Base-by-base conservation (phyloP, 2,329 filamentous ascomycete species). In the Sporothrix protearum region DNA sequence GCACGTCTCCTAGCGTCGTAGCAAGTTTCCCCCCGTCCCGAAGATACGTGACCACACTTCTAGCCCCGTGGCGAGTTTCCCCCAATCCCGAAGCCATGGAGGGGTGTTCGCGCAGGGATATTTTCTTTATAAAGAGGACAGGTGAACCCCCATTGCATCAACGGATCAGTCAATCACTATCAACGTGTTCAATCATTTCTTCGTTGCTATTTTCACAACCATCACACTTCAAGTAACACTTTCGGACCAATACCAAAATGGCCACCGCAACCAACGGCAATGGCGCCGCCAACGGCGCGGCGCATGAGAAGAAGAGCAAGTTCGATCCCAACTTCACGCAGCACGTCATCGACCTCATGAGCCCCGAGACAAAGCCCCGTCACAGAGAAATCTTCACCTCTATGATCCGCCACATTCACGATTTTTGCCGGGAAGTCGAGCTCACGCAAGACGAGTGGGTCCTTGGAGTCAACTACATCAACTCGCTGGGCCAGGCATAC, bases 381-480 rank as follows among this genome's bases (percentile, higher is more conserved):
- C 86, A 91, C 77, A 87, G 89, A 72, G 83, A 89, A 76, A 85
- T 95, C 78, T 86, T 95, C 82, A 80, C 85, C 66, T 86, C 87
- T 39, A 82, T 94, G 73, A 89, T 94, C 78, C 85, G 84, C 71
- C 92, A 95, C 81, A 84, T 95, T 71, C 92, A 96, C 81, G 92
- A 93, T 81, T 95, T 95, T 80, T 88, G 90, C 51, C 89, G 92
- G 64, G 92, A 96, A 79, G 88, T 92, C 74, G 87, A 94, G 79
- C 87, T 96, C 72, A 94, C 91, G 8, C 85, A 88, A n/a, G 90
- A 91, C 71, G 92, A 96, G 82, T 94, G 91, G 92, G 86, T 92
- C 81, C 82, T 86, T 9, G 92, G 89, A 63, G 82, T 81, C 33
- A 75, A 79, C 71, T 79, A 78, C 79, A 83, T 92, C 81, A 92